phyloP scores from a whole-genome alignment of 208 protist species.

The Blechomonas ayalai region DNA sequence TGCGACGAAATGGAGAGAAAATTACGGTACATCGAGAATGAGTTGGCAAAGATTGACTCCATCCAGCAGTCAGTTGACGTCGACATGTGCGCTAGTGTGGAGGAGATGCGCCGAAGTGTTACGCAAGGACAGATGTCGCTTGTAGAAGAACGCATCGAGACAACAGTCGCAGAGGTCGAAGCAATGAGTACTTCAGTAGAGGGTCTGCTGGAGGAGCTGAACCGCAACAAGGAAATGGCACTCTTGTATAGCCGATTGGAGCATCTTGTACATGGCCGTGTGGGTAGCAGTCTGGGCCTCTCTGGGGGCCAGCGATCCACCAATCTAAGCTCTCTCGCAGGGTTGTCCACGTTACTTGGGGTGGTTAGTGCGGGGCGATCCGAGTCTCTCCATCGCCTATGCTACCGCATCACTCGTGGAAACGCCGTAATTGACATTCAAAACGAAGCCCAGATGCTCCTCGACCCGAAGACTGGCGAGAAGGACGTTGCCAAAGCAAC shows the following conservation, averaged over 20 bases:
- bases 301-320: neutral
- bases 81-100: slow-evolving; percentile 6
- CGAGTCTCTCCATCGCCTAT: slow-evolving; percentile 67
- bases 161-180: slow-evolving; percentile 22
- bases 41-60: slow-evolving; percentile 36
- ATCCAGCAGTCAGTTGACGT: slow-evolving; percentile 2
- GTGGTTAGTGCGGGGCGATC: slow-evolving; percentile 7
- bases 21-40: slow-evolving; percentile 69
- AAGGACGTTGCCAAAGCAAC: slow-evolving; percentile 45
- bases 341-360: slow-evolving; percentile 15
- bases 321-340: neutral
- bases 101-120: slow-evolving; percentile 2
- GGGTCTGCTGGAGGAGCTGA: slow-evolving; percentile 43
- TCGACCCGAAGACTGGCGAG: slow-evolving; percentile 32
- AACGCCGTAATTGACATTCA: slow-evolving; percentile 60
- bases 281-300: neutral
- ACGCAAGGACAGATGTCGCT: slow-evolving; percentile 4
- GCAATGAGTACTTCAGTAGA: slow-evolving; percentile 28
- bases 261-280: neutral
- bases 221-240: slow-evolving; percentile 18
- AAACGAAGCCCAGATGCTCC: slow-evolving; percentile 50
- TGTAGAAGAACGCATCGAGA: slow-evolving; percentile 27
- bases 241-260: slow-evolving; percentile 12
- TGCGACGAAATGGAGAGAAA: slow-evolving; percentile 90
- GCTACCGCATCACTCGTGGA: slow-evolving; percentile 87